Conservation (phyloP, 2,329 filamentous ascomycete genomes). For the Ophiosphaerella korrae region DNA sequence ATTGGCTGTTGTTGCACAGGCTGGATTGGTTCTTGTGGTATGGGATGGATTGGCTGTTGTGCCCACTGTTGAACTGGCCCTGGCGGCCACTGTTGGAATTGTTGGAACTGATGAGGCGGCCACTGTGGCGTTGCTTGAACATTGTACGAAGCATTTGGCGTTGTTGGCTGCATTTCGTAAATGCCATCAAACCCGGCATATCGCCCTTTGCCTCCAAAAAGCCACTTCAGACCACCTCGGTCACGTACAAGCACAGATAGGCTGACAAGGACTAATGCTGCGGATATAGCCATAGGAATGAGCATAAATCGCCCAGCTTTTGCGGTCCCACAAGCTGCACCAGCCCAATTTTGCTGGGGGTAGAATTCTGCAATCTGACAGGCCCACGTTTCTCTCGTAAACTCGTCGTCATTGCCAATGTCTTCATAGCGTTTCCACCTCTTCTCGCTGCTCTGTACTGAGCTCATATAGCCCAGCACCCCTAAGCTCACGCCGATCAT, state of each 20-base stretch:
- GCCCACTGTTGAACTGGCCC: conserved; percentile 3
- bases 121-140: conserved; percentile 2
- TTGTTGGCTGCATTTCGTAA: conserved; percentile 27
- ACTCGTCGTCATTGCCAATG: conserved; percentile 12
- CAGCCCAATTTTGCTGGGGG: conserved; percentile 26
- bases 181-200: conserved; percentile 34
- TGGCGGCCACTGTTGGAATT: conserved; percentile 8
- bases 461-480: conserved; percentile 27
- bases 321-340: conserved; percentile 27
- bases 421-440: conserved; percentile 26
- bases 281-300: conserved; percentile 26
- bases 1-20: background rate
- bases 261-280: conserved; percentile 21
- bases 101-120: conserved; percentile 5
- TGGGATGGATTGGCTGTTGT: conserved; percentile 7
- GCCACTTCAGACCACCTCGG: conserved; percentile 36
- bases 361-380: conserved; percentile 32
- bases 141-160: conserved; percentile 1
- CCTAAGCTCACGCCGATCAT: conserved; percentile 22
- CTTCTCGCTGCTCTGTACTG: conserved; percentile 17
- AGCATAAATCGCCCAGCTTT: conserved; percentile 33
- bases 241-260: conserved; percentile 26
- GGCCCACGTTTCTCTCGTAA: conserved; percentile 35
- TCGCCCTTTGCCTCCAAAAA: conserved; percentile 31
- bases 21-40: background rate